These are phyloP conservation scores for Ustilago loliicola DNA, from an alignment of 1,284 basidiomycete species.

Conservation along the genomic window DNA sequence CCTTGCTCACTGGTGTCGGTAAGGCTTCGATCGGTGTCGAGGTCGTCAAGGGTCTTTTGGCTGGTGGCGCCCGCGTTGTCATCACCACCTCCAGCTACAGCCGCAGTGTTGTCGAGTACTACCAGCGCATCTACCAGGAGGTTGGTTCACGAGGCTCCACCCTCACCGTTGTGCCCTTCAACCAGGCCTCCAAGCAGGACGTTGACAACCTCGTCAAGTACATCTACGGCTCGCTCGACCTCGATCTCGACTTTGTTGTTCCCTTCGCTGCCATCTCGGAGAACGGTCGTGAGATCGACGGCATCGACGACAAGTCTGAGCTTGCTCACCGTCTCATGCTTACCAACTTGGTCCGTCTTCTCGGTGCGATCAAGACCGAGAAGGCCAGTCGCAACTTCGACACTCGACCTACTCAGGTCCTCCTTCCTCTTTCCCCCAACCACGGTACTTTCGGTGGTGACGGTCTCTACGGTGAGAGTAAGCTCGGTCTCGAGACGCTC, in stretches of 20 bases:
- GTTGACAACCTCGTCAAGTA: conserved; percentile 94
- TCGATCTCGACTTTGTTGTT: conserved; percentile 97
- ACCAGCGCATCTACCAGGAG: conserved; percentile 97
- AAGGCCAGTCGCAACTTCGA: conserved; percentile 96
- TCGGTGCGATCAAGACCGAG: conserved; percentile 97
- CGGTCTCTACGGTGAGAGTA: conserved; percentile 97
- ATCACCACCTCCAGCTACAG: conserved; percentile 82
- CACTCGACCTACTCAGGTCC: conserved; percentile 96
- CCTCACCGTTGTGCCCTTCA: conserved; percentile 97
- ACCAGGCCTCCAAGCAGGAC: conserved; percentile 97
- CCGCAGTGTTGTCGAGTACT: conserved; percentile 90
- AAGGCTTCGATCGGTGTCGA: conserved; percentile 98
- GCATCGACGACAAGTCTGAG: conserved; percentile 96
- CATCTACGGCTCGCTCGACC: conserved; percentile 91
- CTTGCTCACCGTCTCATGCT: conserved; percentile 89
- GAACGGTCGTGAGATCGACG: conserved; percentile 97
- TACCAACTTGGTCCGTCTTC: conserved; percentile 89
- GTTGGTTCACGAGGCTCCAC: conserved; percentile 94
- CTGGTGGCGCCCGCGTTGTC: conserved; percentile 94
- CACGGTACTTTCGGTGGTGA: conserved; percentile 98
- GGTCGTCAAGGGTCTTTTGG: conserved; percentile 93
- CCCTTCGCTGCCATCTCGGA: conserved; percentile 98
- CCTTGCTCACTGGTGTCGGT: conserved; percentile 95
- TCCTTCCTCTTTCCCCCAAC: conserved; percentile 96
- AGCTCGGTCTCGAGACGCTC: conserved; percentile 96